phyloP scores from a whole-genome alignment of 202 grass and related monocot species.

The Panicum hallii region DNA sequence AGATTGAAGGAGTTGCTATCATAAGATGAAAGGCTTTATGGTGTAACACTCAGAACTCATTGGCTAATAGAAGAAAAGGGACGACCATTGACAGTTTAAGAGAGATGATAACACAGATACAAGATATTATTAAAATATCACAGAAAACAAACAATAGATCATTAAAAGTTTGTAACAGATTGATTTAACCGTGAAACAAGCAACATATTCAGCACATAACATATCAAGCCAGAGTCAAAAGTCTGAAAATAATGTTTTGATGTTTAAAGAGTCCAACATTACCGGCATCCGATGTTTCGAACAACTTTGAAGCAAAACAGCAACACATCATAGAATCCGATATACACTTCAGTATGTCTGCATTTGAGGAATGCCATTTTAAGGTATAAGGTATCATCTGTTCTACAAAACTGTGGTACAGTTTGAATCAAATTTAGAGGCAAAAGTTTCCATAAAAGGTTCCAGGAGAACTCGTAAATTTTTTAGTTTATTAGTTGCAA shows the following conservation, averaged over 20 bases:
- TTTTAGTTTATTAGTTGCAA: neutral
- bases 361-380: constrained; percentile 23
- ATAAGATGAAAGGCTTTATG: neutral
- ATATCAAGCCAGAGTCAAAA: constrained; percentile 8
- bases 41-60: neutral
- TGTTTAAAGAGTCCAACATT: constrained; percentile 20
- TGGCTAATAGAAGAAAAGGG: neutral
- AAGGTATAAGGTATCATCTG: constrained; percentile 7
- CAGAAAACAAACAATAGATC: neutral
- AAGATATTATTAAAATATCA: neutral
- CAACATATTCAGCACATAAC: neutral
- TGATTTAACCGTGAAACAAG: constrained; percentile 6
- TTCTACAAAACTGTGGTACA: constrained; percentile 10
- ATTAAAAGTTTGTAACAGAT: neutral
- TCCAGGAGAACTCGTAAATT: neutral
- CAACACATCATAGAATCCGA: neutral
- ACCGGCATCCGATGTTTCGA: neutral
- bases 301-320: neutral
- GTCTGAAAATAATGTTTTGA: neutral
- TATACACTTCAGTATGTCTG: neutral
- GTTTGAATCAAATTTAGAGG: neutral
- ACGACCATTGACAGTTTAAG: neutral
- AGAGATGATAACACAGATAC: neutral
- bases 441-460: neutral
- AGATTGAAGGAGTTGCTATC: neutral